A percentile compares a stretch with the other conserved stretches of the same genome.
phyloP scores from a whole-genome alignment of 192 early-diverging fungal genomes.

The Gaertneriomyces semiglobifer region DNA sequence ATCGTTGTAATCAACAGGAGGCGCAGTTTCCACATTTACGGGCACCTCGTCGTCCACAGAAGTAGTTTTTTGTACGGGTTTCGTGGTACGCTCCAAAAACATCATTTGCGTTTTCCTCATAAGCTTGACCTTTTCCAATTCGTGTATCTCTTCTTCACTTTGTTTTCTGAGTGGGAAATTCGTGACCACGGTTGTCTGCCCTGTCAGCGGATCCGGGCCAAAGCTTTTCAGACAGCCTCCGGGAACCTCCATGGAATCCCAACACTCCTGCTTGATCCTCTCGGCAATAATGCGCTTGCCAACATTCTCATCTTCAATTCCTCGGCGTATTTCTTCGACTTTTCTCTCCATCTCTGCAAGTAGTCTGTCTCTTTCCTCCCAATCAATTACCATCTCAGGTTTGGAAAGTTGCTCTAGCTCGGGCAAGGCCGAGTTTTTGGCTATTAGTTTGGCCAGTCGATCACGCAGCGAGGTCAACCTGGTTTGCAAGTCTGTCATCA shows the following conservation, averaged over 20 bases:
- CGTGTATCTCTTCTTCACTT: constrained; percentile 25
- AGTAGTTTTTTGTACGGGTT: too few species aligned
- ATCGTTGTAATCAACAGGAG: neutral
- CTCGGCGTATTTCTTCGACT: constrained; percentile 32
- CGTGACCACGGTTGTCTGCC: constrained; percentile 32
- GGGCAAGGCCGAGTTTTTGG: constrained; percentile 45
- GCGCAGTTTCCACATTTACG: constrained; percentile 1
- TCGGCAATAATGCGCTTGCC: constrained; percentile 45
- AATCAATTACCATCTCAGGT: constrained; percentile 55
- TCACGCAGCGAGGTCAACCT: constrained; percentile 37
- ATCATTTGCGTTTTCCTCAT: constrained; percentile 38
- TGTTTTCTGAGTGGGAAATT: constrained; percentile 50
- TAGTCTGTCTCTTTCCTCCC: constrained; percentile 48
- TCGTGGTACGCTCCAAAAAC: too few species aligned
- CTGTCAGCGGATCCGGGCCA: constrained; percentile 38
- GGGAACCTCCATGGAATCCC: constrained; percentile 53
- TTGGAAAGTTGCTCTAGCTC: constrained; percentile 40
- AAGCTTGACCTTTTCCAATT: constrained; percentile 30
- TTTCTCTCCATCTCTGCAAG: constrained; percentile 31
- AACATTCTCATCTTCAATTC: constrained; percentile 49
- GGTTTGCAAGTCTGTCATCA: neutral
- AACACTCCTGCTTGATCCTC: constrained; percentile 53
- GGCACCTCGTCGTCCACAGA: constrained; percentile 6
- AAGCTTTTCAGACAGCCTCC: constrained; percentile 51
- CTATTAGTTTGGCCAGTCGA: constrained; percentile 37